Base-by-base conservation (phyloP, 306 rosid genomes). In the Casuarina cunninghamiana region DNA sequence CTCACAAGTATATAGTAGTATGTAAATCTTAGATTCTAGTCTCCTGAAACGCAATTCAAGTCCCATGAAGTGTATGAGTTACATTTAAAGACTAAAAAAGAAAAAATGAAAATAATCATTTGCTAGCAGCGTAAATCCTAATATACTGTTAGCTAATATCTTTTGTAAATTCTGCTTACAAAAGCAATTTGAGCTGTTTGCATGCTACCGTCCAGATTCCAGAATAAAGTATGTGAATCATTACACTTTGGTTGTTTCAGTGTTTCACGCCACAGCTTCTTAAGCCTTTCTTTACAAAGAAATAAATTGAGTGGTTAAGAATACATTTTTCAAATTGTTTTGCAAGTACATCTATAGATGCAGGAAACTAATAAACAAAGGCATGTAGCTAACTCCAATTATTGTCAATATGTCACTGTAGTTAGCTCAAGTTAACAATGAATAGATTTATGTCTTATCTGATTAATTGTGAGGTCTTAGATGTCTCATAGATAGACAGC, bases 301-400 rank as follows among this genome's bases (percentile, higher is more conserved):
- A 66, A 41, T 42, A 17, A 66, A 41, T 66, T 6, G 71, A 66
- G 71, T 41, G 17, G 71, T 17, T 41, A 42, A 41, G 71, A 66
- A 66, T 32, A 61, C 10, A 17, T 15, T 41, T 41, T 63, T 26
- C 71, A 66, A 16, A 41, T 10, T 5, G 15, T 66, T 66, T 6
- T 39, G 71, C 65, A 66, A 17, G 35, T 41, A 66, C 42, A 3
- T 3, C 35, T 41, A 66, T 66, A 41, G 16, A 66, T 66, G 71
- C 12, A 41, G 49, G 21, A 66, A 41, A 39, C 71, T 16, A 41
- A 17, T 7, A 66, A 17, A 66, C 42, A 41, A 66, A 66, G 32
- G 39, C 71, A 7, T 8, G 43, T 16, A 32, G 32, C 46, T n/a
- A 66, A 42, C 71, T 66, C 42, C 10, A n/a, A 11, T 32, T 61